phyloP scores from a whole-genome alignment of 179 eudicot genomes.

The Camellia oleifera region DNA sequence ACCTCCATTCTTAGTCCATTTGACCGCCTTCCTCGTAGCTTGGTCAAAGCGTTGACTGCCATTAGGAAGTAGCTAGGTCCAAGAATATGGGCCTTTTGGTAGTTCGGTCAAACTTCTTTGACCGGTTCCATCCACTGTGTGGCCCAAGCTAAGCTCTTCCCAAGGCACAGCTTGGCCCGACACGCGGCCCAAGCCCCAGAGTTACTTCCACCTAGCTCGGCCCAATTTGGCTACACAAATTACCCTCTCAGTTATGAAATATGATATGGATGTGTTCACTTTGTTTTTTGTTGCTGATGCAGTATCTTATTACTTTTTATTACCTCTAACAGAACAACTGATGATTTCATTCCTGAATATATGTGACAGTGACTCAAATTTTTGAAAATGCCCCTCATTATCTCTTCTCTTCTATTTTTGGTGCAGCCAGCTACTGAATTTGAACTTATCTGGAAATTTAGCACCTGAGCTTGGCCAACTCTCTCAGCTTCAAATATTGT shows the following conservation, averaged over 20 bases:
- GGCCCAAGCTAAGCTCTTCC: too few species aligned
- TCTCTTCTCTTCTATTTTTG: neutral
- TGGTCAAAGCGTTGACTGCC: too few species aligned
- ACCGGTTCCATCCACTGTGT: too few species aligned
- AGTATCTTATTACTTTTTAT: neutral
- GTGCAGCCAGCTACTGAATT: slow-evolving; percentile 58
- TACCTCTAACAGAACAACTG: neutral
- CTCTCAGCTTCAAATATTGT: slow-evolving; percentile 58
- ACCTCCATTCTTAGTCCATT: too few species aligned
- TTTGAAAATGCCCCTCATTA: slow-evolving; percentile 1
- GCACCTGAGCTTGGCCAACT: slow-evolving; percentile 66
- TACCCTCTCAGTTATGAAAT: neutral
- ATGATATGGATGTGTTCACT: neutral
- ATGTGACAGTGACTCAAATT: neutral
- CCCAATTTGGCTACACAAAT: too few species aligned
- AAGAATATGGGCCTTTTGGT: too few species aligned
- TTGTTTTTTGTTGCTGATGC: neutral
- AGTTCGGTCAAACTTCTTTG: too few species aligned
- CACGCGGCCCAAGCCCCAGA: too few species aligned
- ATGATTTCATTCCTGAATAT: neutral
- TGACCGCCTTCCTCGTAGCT: too few species aligned
- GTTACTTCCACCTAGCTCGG: too few species aligned
- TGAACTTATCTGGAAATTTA: slow-evolving; percentile 66
- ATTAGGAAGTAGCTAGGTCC: too few species aligned
- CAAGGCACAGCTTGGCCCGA: too few species aligned